Evolutionary conservation across 2,329 filamentous ascomycete species (phyloP), one percentile per base, ranked within the genome.

Genomic region (Aspergillus niger): DNA sequence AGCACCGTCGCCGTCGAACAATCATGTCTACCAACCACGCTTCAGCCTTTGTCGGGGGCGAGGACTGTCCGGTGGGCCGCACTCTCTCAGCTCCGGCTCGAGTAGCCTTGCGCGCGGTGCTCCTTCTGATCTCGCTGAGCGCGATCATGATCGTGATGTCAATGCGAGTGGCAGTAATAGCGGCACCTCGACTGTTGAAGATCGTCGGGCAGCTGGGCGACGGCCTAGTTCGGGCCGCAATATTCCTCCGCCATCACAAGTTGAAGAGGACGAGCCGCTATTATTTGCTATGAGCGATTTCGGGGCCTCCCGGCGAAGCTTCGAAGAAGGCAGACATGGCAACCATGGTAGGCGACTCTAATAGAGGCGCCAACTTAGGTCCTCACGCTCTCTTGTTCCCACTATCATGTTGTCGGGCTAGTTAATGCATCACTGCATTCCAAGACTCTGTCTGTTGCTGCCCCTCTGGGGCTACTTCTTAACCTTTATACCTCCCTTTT

Each of bases 241-340:
- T 8, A 65, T 68, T 11, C 68, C 71, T 38, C 65, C 69, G 3
- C 73, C 74, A 43, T 55, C 68, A 15, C 63, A 66, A 39, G 66
- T 71, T 15, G 78, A 80, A 48, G 78, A 80, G 30, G 78, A 80
- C 15, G 78, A 80, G 58, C 77, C 77, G 8, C 65, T 80, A 7
- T 67, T 80, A 3, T 80, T 80, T 63, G 76, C 77, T 38, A 80
- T 80, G 78, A 80, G 78, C 59, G 78, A 80, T 55, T 78, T 80
- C 57, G 76, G 76, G 8, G 74, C 68, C 41, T 76, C 77, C 8
- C 71, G 78, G 41, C 74, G 78, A 54, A 80, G 78, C 58, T 65
- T 79, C 24, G 78, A 80, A 60, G 78, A 79, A 64, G 71, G 72
- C 36, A 65, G 74, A 32, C 70, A 73, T 50, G 69, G 71, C 26